Conservation (phyloP, 352 stramenopile species). For the Globisporangium cylindrosporum region DNA sequence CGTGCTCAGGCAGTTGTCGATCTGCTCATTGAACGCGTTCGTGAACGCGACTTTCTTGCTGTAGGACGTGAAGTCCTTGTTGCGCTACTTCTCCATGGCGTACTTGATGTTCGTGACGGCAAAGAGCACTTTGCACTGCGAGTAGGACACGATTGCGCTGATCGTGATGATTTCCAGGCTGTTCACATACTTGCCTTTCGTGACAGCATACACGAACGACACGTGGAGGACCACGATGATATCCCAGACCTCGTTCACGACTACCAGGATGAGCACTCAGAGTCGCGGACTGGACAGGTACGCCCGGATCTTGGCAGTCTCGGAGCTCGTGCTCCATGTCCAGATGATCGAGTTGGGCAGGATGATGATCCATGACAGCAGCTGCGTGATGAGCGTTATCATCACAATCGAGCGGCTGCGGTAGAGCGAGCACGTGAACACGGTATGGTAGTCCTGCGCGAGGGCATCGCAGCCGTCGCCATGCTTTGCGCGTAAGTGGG, state of each 20-base stretch:
- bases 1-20: slow-evolving; percentile 21
- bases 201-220: slow-evolving; percentile 31
- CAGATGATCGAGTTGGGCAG: slow-evolving; percentile 48
- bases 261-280: slow-evolving; percentile 34
- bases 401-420: slow-evolving; percentile 34
- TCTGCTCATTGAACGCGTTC: slow-evolving; percentile 38
- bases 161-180: slow-evolving; percentile 37
- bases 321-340: slow-evolving; percentile 34
- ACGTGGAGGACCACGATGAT: slow-evolving; percentile 30
- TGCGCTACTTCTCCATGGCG: slow-evolving; percentile 28
- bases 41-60: slow-evolving; percentile 23
- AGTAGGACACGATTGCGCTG: slow-evolving; percentile 14
- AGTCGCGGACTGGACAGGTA: slow-evolving; percentile 34
- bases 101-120: slow-evolving; percentile 28
- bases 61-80: slow-evolving; percentile 28
- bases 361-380: slow-evolving; percentile 56
- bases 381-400: slow-evolving; percentile 23
- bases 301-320: slow-evolving; percentile 29
- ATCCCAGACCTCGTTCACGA: slow-evolving; percentile 30
- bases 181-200: slow-evolving; percentile 30
- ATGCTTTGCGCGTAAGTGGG: slow-evolving; percentile 13
- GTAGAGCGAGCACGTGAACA: slow-evolving; percentile 38
- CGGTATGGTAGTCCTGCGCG: slow-evolving; percentile 17
- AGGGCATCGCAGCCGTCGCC: slow-evolving; percentile 24
- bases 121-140: slow-evolving; percentile 19